These are phyloP conservation scores for Podospora tetraspora DNA, from an alignment of 495 filamentous ascomycete genomes.

Conservation along the genomic window DNA sequence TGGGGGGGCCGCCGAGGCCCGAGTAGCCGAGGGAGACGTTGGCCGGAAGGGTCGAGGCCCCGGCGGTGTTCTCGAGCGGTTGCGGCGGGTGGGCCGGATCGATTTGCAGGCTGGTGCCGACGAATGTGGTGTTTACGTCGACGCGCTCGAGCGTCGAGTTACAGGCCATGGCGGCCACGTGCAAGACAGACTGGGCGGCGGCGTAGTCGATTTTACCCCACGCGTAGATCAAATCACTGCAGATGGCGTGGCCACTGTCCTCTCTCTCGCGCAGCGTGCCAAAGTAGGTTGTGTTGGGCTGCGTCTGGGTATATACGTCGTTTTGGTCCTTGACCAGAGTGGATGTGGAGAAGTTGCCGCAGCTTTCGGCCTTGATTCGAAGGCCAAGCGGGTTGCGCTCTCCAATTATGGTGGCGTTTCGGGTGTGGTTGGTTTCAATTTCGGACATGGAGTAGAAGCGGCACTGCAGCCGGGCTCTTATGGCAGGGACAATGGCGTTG, in stretches of 20 bases:
- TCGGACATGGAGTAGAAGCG: constrained; percentile 6
- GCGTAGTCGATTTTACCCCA: constrained; percentile 18
- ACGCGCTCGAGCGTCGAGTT: constrained; percentile 20
- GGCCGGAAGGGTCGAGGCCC: not conserved
- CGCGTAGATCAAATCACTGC: constrained; percentile 15
- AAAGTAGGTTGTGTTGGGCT: constrained; percentile 10
- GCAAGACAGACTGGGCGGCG: not conserved
- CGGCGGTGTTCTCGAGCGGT: constrained; percentile 13
- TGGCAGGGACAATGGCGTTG: constrained; percentile 11
- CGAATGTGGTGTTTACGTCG: constrained; percentile 17
- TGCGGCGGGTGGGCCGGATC: constrained; percentile 10
- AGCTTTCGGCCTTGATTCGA: constrained; percentile 3
- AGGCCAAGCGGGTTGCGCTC: constrained; percentile 1
- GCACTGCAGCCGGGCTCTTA: constrained; percentile 10
- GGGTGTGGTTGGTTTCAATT: constrained; percentile 15
- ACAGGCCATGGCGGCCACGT: constrained; percentile 17
- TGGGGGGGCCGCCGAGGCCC: not conserved
- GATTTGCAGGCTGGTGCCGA: constrained; percentile 17
- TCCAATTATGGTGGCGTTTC: not conserved
- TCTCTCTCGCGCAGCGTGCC: not conserved
- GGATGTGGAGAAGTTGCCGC: too few relatives aligned
- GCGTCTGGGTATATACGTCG: not conserved
- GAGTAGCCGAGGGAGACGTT: not conserved
- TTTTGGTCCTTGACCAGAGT: too few relatives aligned
- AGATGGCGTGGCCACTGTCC: not conserved